Conservation (phyloP, 2,329 filamentous ascomycete genomes). For the Ophidiomyces ophidiicola region DNA sequence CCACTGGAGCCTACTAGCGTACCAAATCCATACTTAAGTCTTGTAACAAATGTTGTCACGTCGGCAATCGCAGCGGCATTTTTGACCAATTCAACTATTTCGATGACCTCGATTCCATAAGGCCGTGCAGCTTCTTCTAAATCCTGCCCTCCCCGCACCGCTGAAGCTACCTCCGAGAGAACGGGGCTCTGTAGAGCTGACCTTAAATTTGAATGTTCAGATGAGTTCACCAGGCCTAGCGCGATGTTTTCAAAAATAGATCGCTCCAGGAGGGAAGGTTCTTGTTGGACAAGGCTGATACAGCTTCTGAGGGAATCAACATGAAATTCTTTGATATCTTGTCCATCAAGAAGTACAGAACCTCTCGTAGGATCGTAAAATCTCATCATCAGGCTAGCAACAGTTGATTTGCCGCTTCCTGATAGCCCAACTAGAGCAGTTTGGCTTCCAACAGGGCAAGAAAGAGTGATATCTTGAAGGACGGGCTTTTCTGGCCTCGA, state of each 20-base stretch:
- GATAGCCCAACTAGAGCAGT: conserved; percentile 59
- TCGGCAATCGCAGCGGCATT: conserved; percentile 46
- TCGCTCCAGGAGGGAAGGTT: conserved; percentile 70
- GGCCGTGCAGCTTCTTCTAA: conserved; percentile 35
- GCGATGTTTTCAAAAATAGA: conserved; percentile 73
- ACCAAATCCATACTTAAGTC: conserved; percentile 39
- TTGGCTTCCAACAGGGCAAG: conserved; percentile 66
- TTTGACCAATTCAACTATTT: conserved; percentile 35
- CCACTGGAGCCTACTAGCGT: conserved; percentile 48
- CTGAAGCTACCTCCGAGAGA: conserved; percentile 41
- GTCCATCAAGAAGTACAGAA: conserved; percentile 61
- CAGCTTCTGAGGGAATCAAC: conserved; percentile 70
- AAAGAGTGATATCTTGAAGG: conserved; percentile 39
- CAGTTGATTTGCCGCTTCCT: conserved; percentile 40
- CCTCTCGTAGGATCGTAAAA: conserved; percentile 75
- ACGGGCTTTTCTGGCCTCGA: conserved; percentile 23
- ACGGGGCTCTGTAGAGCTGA: conserved; percentile 38
- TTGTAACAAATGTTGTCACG: conserved; percentile 44
- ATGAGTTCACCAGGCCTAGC: conserved; percentile 33
- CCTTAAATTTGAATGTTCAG: conserved; percentile 26
- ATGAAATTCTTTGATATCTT: conserved; percentile 62
- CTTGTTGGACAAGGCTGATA: conserved; percentile 74
- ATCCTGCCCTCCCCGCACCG: conserved; percentile 41
- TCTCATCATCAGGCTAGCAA: conserved; percentile 20
- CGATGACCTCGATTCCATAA: conserved; percentile 35